phyloP scores from a whole-genome alignment of 2,329 filamentous ascomycete genomes.

The Colletotrichum tabaci region DNA sequence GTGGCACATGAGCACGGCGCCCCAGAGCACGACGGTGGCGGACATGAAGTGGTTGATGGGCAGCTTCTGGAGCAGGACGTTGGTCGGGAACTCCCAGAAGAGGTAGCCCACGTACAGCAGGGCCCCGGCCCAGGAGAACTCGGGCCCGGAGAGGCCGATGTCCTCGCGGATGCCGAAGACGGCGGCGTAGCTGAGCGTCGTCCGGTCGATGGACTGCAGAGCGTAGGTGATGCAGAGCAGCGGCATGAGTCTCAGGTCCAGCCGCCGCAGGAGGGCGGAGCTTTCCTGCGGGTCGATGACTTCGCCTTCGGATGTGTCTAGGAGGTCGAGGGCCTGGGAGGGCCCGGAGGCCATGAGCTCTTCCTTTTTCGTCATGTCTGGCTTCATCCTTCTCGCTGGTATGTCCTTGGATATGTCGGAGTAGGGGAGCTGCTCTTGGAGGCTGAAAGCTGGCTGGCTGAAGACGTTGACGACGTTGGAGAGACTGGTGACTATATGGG shows the following conservation, averaged over 20 bases:
- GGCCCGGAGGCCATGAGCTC: slow-evolving; percentile 20
- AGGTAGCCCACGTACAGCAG: slow-evolving; percentile 73
- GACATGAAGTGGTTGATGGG: slow-evolving; percentile 29
- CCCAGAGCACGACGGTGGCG: slow-evolving; percentile 57
- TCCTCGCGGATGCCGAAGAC: slow-evolving; percentile 68
- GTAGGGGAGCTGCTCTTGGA: neutral
- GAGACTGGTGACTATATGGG: slow-evolving; percentile 7
- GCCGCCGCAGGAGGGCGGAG: slow-evolving; percentile 33
- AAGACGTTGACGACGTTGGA: neutral
- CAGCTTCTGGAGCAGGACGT: slow-evolving; percentile 67
- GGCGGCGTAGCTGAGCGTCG: slow-evolving; percentile 59
- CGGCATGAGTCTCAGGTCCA: slow-evolving; percentile 46
- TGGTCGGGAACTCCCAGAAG: slow-evolving; percentile 72
- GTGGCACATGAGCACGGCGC: slow-evolving; percentile 56
- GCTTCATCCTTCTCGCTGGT: neutral
- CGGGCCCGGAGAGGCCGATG: slow-evolving; percentile 63
- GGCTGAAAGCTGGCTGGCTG: neutral
- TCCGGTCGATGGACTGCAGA: slow-evolving; percentile 30
- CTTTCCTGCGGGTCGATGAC: slow-evolving; percentile 19
- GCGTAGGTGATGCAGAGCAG: slow-evolving; percentile 42
- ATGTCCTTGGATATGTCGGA: neutral
- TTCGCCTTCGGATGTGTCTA: slow-evolving; percentile 30
- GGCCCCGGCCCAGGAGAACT: slow-evolving; percentile 72
- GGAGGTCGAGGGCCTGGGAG: slow-evolving; percentile 29
- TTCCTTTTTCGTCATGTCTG: slow-evolving; percentile 15